A percentile compares a stretch with the other conserved stretches of the same genome.
phyloP scores from a whole-genome alignment of 306 rosid species.

The Trifolium fragiferum region DNA sequence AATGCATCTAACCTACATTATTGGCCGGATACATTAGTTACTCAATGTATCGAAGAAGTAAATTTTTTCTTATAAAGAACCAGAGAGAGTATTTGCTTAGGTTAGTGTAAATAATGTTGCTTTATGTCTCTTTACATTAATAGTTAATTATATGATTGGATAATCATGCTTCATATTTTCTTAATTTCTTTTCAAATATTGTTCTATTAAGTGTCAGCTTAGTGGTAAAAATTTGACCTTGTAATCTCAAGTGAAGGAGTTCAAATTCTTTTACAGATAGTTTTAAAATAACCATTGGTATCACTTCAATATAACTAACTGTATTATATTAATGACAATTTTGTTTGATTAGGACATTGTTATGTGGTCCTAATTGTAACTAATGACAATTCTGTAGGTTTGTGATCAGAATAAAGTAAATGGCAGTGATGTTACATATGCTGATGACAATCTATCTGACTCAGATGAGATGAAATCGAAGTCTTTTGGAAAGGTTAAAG shows the following conservation, averaged over 20 bases:
- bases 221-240: background rate
- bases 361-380: conserved; percentile 33
- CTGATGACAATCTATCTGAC: conserved; percentile 51
- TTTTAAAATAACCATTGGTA: background rate
- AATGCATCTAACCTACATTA: too few species aligned
- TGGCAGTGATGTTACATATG: conserved; percentile 49
- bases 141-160: background rate
- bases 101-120: background rate
- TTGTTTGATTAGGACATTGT: conserved; percentile 24
- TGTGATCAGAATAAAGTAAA: conserved; percentile 65
- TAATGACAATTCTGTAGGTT: conserved; percentile 55
- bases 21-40: too few species aligned
- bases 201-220: background rate
- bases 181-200: background rate
- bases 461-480: conserved; percentile 54
- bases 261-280: background rate
- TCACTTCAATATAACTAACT: background rate
- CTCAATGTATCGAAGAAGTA: too few species aligned
- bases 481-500: conserved; percentile 58
- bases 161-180: background rate
- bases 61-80: too few species aligned
- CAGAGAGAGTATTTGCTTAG: conserved; percentile 12
- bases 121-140: background rate
- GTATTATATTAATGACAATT: conserved; percentile 6
- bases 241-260: background rate